Percentiles rank a stretch among this genome's conserved stretches.
Conservation (phyloP, 2,329 filamentous ascomycete species). For the Fusarium agapanthi region DNA sequence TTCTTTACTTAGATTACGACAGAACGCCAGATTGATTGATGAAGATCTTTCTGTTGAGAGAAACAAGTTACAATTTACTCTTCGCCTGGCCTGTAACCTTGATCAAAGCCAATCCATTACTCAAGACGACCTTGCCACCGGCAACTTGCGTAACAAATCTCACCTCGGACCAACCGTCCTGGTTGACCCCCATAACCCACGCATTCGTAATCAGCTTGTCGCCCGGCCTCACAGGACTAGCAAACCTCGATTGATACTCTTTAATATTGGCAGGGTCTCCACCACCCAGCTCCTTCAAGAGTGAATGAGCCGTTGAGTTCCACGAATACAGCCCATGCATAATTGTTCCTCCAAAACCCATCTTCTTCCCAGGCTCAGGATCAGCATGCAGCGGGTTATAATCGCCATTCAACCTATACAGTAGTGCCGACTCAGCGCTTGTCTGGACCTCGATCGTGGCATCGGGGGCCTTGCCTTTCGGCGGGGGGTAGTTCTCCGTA, state of each 20-base stretch:
- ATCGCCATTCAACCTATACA: slow-evolving; percentile 58
- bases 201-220: slow-evolving; percentile 55
- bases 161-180: not conserved
- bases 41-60: not conserved
- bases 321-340: slow-evolving; percentile 58
- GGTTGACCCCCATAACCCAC: slow-evolving; percentile 46
- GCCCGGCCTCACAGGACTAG: slow-evolving; percentile 57
- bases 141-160: slow-evolving; percentile 1
- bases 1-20: rapidly evolving
- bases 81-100: not conserved
- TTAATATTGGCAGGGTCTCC: slow-evolving; percentile 52
- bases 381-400: slow-evolving; percentile 59
- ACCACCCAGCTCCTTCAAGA: slow-evolving; percentile 51
- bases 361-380: slow-evolving; percentile 51
- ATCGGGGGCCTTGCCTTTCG: slow-evolving; percentile 48
- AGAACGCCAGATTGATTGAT: rapidly evolving
- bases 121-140: slow-evolving; percentile 3
- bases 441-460: slow-evolving; percentile 50
- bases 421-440: slow-evolving; percentile 49
- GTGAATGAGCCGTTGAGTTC: slow-evolving; percentile 56
- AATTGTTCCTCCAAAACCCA: slow-evolving; percentile 57
- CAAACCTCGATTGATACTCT: slow-evolving; percentile 56
- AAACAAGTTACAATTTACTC: not conserved
- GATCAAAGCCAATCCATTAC: slow-evolving; percentile 7
- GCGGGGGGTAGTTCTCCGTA: slow-evolving; percentile 44